phyloP scores from a whole-genome alignment of 2,329 filamentous ascomycete species.

The Sphaerostilbella broomeana region DNA sequence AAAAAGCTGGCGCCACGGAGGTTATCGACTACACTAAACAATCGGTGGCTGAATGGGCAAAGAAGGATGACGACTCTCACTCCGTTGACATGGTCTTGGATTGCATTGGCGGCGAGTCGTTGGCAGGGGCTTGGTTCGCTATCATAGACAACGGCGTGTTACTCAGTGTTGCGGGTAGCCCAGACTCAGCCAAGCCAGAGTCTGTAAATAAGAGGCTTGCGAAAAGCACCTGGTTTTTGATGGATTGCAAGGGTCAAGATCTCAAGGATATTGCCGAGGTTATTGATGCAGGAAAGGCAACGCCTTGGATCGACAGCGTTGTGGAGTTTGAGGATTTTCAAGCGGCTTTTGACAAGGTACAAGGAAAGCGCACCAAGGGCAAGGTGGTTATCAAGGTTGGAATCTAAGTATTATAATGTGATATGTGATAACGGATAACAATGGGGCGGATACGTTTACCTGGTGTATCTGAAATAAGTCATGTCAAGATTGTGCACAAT shows the following conservation, averaged over 20 bases:
- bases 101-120: conserved; percentile 29
- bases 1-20: conserved; percentile 30
- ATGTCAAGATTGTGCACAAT: too few species aligned
- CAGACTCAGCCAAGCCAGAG: conserved; percentile 25
- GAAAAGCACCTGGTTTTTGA: conserved; percentile 31
- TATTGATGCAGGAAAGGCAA: conserved; percentile 26
- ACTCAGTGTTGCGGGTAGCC: conserved; percentile 27
- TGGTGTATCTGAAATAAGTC: too few species aligned
- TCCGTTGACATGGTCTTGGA: conserved; percentile 32
- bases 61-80: conserved; percentile 18
- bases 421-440: background rate
- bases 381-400: conserved; percentile 34
- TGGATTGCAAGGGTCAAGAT: conserved; percentile 30
- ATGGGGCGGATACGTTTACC: too few species aligned
- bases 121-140: conserved; percentile 28
- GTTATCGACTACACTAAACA: conserved; percentile 31
- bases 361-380: conserved; percentile 29
- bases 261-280: conserved; percentile 28
- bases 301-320: conserved; percentile 32
- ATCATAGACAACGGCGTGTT: conserved; percentile 29
- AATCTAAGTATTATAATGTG: conserved; percentile 2
- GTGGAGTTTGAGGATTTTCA: conserved; percentile 33
- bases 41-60: conserved; percentile 26
- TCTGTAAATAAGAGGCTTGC: conserved; percentile 22
- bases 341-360: conserved; percentile 32